Conservation (phyloP, 441 rosid genomes). For the Corymbia calophylla region DNA sequence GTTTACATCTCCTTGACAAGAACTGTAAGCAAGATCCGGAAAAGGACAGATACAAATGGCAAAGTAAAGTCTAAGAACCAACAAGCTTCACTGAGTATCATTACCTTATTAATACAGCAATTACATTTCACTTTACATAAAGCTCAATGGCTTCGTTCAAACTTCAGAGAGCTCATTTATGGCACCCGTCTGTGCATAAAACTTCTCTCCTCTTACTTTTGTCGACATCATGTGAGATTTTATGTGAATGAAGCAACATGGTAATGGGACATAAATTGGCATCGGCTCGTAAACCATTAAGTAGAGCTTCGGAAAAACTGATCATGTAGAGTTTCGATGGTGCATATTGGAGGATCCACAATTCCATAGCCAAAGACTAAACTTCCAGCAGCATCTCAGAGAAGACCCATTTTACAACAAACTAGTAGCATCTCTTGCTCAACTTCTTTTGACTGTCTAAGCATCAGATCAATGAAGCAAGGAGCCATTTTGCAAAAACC, state of each 20-base stretch:
- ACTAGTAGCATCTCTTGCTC: not conserved
- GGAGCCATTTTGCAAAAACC: not conserved
- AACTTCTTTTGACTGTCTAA: not conserved
- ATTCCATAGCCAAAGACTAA: not conserved
- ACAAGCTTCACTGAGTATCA: not conserved
- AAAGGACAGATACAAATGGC: not conserved
- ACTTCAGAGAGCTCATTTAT: not conserved
- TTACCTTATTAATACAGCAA: not conserved
- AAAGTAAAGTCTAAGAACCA: not conserved
- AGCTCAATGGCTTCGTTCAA: not conserved
- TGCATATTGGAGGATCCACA: not conserved
- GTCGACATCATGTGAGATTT: not conserved
- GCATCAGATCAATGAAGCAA: not conserved
- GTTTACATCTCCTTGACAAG: not conserved
- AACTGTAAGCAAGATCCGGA: not conserved
- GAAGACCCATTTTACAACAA: not conserved
- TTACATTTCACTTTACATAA: not conserved
- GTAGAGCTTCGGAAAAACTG: not conserved
- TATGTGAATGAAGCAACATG: not conserved
- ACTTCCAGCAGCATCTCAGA: not conserved
- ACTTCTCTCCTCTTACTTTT: not conserved
- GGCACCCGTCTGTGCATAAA: not conserved
- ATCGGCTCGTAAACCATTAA: not conserved
- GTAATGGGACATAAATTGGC: not conserved
- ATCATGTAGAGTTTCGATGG: not conserved